These are phyloP conservation scores for Cymbomonas tetramitiformis DNA, from an alignment of 139 green algal genomes.

Conservation along the genomic window DNA sequence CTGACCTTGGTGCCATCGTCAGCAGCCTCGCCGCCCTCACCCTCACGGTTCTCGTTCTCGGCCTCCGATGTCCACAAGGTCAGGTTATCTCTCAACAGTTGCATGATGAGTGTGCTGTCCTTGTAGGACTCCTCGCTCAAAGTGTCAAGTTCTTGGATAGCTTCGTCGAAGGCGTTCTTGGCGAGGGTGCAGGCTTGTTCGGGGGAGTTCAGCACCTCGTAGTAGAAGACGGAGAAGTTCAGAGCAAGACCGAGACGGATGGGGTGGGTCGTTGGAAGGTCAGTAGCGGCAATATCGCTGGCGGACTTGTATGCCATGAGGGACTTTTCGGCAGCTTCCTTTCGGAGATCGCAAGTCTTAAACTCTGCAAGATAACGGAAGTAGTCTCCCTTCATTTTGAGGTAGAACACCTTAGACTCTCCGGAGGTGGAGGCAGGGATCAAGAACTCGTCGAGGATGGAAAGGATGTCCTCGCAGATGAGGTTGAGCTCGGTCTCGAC, in stretches of 20 bases:
- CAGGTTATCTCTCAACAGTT: conserved; percentile 95
- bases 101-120: conserved; percentile 97
- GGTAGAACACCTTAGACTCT: conserved; percentile 97
- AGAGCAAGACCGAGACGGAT: conserved; percentile 91
- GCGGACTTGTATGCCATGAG: conserved; percentile 82
- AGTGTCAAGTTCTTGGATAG: conserved; percentile 94
- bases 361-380: conserved; percentile 95
- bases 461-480: conserved; percentile 48
- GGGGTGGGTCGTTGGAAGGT: conserved; percentile 87
- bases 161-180: conserved; percentile 97
- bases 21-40: conserved; percentile 3
- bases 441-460: conserved; percentile 85
- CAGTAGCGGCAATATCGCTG: conserved; percentile 84
- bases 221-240: conserved; percentile 99
- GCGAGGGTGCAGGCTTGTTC: conserved; percentile 88
- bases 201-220: conserved; percentile 96
- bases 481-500: conserved; percentile 38
- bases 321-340: conserved; percentile 86
- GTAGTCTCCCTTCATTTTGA: conserved; percentile 93
- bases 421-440: conserved; percentile 78
- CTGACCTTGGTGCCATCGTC: too few species aligned
- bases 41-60: conserved; percentile 29
- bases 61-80: conserved; percentile 97
- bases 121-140: conserved; percentile 97
- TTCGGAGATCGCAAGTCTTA: conserved; percentile 71